Evolutionary conservation across 495 filamentous ascomycete species (phyloP).

Genomic region (Haplographium delicatum): DNA sequence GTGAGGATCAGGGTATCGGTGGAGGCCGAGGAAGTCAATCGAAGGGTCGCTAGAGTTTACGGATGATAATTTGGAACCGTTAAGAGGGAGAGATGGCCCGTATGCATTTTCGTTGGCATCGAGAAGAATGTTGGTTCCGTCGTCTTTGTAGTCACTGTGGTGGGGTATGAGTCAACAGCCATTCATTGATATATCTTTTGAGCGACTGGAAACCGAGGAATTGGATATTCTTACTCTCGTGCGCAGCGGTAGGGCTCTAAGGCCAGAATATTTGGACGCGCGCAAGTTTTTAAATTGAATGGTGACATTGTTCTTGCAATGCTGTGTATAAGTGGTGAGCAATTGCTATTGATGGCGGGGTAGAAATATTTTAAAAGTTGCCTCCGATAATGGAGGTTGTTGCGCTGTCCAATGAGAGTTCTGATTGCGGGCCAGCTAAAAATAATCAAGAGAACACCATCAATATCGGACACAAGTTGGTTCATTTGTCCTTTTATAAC

Average conservation of each 20-base stretch:
- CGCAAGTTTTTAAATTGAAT: conserved; percentile 77
- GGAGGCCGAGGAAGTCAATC: conserved; percentile 65
- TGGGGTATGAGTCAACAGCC: conserved; percentile 22
- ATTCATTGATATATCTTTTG: no score
- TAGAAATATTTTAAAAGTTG: background rate
- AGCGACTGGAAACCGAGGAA: no score
- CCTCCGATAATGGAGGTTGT: background rate
- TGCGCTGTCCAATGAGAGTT: background rate
- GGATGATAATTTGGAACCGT: background rate
- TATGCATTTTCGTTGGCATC: conserved; percentile 98
- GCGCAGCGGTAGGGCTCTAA: conserved; percentile 82
- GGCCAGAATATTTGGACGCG: conserved; percentile 75
- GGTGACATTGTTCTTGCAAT: conserved; percentile 31
- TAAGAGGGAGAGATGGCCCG: conserved; percentile 60
- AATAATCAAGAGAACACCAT: background rate
- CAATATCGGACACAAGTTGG: no score
- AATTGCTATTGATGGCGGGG: background rate
- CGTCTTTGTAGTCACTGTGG: conserved; percentile 95
- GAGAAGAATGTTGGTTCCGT: conserved; percentile 92
- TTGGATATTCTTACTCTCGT: conserved; percentile 58
- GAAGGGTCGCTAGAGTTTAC: conserved; percentile 17
- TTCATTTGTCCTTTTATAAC: no score
- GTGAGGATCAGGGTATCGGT: conserved; percentile 97
- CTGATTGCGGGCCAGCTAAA: background rate
- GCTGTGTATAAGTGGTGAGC: background rate